Evolutionary conservation across 768 basidiomycete species (phyloP), one percentile per base, ranked within the genome.

Genomic region (Leucogyrophana mollusca): DNA sequence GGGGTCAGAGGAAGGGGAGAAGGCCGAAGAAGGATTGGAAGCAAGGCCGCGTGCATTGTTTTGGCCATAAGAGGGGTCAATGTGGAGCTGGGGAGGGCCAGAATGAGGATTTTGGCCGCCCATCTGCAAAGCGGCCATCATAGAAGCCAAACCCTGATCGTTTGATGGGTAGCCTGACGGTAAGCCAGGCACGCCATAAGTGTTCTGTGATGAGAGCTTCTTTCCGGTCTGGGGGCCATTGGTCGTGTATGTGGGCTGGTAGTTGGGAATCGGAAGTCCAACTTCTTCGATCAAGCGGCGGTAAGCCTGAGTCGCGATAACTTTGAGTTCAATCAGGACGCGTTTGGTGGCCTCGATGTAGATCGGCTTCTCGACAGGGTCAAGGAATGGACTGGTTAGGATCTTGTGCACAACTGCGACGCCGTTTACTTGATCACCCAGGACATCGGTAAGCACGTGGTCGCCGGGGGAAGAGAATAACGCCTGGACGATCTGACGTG

Each of bases 351-450:
- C 87, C 55, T 93, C 93, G 3, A 92, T 72, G 55, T 90, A 88
- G 34, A 70, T 71, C 13, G 73, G 71, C 61, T 87, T 90, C 56
- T 85, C 81, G 4, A 67, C 58, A 10, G 81, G 79, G 40, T 92
- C 87, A 52, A 97, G 76, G 72, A 87, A 91, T 9, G 88, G 78
- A 62, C 88, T 94, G 9, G 87, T 89, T 54, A 97, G 66, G 51
- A 97, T 88, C 67, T 98, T 98, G 67, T 90, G 88, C 20, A 95
- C 84, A 25, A 93, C 88, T 4, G 92, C 86, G 41, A 95, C 87
- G 20, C 94, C 94, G 61, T 96, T 94, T 49, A 97, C 92, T 69
- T 98, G 94, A 67, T 99, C 95, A 37, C 87, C 87, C 54, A 99
- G 74, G 36, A 98, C 90, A 59, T 98, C 95, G 10, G 89, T 93